Conservation (phyloP, 441 rosid species). For the Kokia cookei region DNA sequence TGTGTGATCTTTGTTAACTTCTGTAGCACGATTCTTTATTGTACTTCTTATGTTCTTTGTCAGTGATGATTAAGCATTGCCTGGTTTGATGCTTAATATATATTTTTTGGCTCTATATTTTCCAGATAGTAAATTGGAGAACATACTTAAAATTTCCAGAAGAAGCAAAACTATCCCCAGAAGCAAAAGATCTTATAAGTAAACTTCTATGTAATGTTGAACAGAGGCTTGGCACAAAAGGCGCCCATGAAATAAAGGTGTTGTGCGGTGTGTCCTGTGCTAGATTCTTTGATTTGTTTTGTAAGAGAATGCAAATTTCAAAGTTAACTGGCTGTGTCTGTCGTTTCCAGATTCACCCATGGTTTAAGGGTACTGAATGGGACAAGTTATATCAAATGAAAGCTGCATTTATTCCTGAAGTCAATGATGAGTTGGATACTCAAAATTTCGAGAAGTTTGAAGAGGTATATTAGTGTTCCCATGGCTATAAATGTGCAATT, state of each 20-base stretch:
- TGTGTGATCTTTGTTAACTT: not conserved
- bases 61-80: not conserved
- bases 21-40: not conserved
- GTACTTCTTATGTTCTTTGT: not conserved
- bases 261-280: constrained; percentile 33
- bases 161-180: constrained; percentile 83
- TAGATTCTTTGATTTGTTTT: constrained; percentile 10
- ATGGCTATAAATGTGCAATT: not conserved
- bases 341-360: constrained; percentile 65
- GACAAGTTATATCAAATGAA: constrained; percentile 76
- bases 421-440: constrained; percentile 89
- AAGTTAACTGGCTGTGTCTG: constrained; percentile 12
- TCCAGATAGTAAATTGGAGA: constrained; percentile 95
- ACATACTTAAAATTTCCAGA: constrained; percentile 89
- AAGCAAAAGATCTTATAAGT: constrained; percentile 85
- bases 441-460: constrained; percentile 96
- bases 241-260: constrained; percentile 87
- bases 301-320: not conserved
- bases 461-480: constrained; percentile 49
- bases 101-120: not conserved
- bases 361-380: constrained; percentile 88
- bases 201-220: constrained; percentile 83
- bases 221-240: constrained; percentile 91
- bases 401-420: constrained; percentile 94
- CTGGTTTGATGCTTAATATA: not conserved